A percentile compares a stretch with the other conserved stretches of the same genome.
phyloP scores from a whole-genome alignment of 805 yeast species.

The Wickerhamiella allomyrinae region DNA sequence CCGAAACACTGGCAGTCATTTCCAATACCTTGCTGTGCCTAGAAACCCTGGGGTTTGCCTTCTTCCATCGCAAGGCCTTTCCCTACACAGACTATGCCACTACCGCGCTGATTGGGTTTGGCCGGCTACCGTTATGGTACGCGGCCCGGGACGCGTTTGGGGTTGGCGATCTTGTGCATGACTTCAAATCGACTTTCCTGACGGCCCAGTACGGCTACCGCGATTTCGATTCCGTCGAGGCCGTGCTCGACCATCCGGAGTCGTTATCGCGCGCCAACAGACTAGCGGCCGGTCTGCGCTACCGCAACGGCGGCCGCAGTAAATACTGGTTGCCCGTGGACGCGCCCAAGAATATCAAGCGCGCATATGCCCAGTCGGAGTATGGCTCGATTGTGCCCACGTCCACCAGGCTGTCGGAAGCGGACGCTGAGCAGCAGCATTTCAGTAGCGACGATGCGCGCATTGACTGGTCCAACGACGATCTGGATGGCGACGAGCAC shows the following conservation, averaged over 20 bases:
- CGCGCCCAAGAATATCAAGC: not conserved
- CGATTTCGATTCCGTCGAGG: slow-evolving; percentile 69
- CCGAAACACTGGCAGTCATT: slow-evolving; percentile 39
- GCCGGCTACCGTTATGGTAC: slow-evolving; percentile 40
- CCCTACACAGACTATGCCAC: slow-evolving; percentile 59
- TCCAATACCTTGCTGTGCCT: slow-evolving; percentile 70
- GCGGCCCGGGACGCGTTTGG: slow-evolving; percentile 73
- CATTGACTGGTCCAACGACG: slow-evolving; percentile 9
- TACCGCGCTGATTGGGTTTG: slow-evolving; percentile 49
- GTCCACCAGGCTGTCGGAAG: not conserved
- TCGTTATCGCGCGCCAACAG: slow-evolving; percentile 50
- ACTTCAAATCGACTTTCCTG: slow-evolving; percentile 52
- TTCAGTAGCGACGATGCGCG: not conserved
- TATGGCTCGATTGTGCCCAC: slow-evolving; percentile 3
- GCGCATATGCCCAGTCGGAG: not conserved
- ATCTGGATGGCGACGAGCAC: slow-evolving; percentile 22
- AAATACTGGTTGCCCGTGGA: slow-evolving; percentile 61
- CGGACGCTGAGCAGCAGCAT: not conserved
- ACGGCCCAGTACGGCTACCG: slow-evolving; percentile 69
- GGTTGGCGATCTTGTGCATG: slow-evolving; percentile 60
- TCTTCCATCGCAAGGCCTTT: slow-evolving; percentile 81
- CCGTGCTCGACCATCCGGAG: slow-evolving; percentile 47
- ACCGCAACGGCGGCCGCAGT: slow-evolving; percentile 59
- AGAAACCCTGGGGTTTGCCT: slow-evolving; percentile 74
- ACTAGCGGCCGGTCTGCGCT: slow-evolving; percentile 71